phyloP scores from a whole-genome alignment of 306 rosid genomes.

The Quercus parvula region DNA sequence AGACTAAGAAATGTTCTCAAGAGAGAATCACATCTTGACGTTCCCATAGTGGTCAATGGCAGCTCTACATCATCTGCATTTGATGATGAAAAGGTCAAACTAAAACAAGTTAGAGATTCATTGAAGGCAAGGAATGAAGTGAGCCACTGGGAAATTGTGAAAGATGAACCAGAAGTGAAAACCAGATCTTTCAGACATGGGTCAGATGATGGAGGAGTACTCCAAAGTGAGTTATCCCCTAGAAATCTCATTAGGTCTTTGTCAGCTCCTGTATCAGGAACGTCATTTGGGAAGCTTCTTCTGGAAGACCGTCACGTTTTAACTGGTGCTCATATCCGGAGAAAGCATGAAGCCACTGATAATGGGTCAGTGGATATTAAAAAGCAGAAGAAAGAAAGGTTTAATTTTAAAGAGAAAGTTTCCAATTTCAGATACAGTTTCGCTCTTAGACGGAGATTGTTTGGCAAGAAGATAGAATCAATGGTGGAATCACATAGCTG shows the following conservation, averaged over 20 bases:
- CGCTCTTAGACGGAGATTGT: constrained; percentile 65
- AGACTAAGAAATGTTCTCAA: constrained; percentile 56
- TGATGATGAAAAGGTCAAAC: constrained; percentile 38
- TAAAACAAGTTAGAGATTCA: constrained; percentile 31
- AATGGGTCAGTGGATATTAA: constrained; percentile 39
- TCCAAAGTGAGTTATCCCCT: constrained; percentile 68
- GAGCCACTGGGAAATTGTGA: constrained; percentile 41
- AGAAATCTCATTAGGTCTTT: constrained; percentile 84
- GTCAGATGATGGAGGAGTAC: constrained; percentile 37
- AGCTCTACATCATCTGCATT: constrained; percentile 45
- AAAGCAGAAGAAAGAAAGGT: constrained; percentile 68
- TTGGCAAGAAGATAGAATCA: constrained; percentile 73
- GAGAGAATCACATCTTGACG: constrained; percentile 42
- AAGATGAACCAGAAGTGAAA: constrained; percentile 49
- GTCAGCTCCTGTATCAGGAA: constrained; percentile 95
- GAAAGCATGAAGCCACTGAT: constrained; percentile 86
- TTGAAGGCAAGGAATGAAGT: constrained; percentile 26
- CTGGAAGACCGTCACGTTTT: constrained; percentile 87
- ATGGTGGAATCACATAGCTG: constrained; percentile 43
- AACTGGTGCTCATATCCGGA: constrained; percentile 84
- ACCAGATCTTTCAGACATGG: constrained; percentile 85
- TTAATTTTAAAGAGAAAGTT: constrained; percentile 81
- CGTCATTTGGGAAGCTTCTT: constrained; percentile 98
- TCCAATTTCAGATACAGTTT: constrained; percentile 72
- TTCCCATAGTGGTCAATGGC: constrained; percentile 27